Evolutionary conservation across 805 yeast species (phyloP).

Genomic region (Candida takata): DNA sequence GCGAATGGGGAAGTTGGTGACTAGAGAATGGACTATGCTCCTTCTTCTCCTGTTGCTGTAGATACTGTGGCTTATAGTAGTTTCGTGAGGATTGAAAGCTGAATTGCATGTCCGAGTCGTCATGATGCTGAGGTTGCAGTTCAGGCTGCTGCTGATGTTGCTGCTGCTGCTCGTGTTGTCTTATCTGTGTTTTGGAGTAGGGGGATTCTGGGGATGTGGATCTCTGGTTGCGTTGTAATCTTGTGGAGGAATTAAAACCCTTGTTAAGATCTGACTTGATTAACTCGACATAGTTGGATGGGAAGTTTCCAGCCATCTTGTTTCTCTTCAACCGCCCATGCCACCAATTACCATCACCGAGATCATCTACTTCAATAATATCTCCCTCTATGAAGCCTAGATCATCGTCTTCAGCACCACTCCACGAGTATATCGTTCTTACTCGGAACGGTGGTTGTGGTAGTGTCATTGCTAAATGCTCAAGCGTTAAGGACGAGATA

Average conservation of each 20-base stretch:
- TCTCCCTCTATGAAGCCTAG: slow-evolving; percentile 94
- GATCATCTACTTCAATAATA: slow-evolving; percentile 70
- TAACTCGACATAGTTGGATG: slow-evolving; percentile 73
- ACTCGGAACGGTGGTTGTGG: slow-evolving; percentile 64
- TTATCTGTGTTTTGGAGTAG: slow-evolving; percentile 7
- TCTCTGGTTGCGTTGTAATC: slow-evolving; percentile 1
- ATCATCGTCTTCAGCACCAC: slow-evolving; percentile 85
- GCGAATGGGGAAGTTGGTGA: slow-evolving; percentile 18
- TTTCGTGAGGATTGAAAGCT: slow-evolving; percentile 22
- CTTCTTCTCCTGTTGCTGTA: background rate
- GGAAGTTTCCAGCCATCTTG: slow-evolving; percentile 79
- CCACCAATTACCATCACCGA: slow-evolving; percentile 91
- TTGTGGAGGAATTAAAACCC: background rate
- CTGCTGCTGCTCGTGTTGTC: background rate
- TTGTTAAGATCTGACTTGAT: slow-evolving; percentile 29
- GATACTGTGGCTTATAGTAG: slow-evolving; percentile 10
- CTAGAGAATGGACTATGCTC: background rate
- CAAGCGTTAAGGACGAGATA: too few species aligned
- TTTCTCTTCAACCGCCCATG: slow-evolving; percentile 76
- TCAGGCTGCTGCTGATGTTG: too few species aligned
- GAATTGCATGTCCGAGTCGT: slow-evolving; percentile 17
- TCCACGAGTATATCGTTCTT: slow-evolving; percentile 85
- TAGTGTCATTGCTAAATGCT: slow-evolving; percentile 8
- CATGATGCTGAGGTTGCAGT: background rate
- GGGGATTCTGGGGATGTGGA: slow-evolving; percentile 11